Percentiles rank a stretch among this genome's conserved stretches.
phyloP scores from a whole-genome alignment of 371 early-diverging fungal species.

The Quaeritorhiza haematococci region DNA sequence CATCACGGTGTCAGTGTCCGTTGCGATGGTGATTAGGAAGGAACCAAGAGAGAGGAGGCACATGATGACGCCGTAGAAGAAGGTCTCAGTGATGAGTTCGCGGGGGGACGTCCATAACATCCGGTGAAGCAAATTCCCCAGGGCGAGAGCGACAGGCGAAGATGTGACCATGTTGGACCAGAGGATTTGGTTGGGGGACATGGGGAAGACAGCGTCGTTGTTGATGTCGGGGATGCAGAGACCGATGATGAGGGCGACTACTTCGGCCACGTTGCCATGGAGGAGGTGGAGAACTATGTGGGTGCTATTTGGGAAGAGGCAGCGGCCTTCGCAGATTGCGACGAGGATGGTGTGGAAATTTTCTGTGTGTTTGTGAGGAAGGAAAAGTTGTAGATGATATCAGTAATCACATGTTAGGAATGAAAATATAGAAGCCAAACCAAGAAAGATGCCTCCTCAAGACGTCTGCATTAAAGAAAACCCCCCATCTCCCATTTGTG shows the following conservation, averaged over 20 bases:
- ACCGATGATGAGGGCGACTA: conserved; percentile 30
- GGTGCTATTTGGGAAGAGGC: conserved; percentile 66
- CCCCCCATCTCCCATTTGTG: no score
- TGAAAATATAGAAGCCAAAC: no score
- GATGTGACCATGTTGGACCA: conserved; percentile 34
- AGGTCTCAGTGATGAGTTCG: conserved; percentile 9
- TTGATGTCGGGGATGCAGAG: conserved; percentile 3
- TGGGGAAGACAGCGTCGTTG: conserved; percentile 19
- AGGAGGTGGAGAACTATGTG: conserved; percentile 89
- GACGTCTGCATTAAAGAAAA: no score
- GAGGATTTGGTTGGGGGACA: conserved; percentile 31
- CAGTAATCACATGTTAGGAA: no score
- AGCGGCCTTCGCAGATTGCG: conserved; percentile 18
- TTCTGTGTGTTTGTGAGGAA: no score
- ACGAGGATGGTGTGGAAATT: conserved; percentile 25
- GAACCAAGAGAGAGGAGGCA: conserved; percentile 1
- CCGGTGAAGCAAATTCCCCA: conserved; percentile 23
- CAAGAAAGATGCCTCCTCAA: no score
- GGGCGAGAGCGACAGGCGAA: conserved; percentile 29
- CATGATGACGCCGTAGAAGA: conserved; percentile 9
- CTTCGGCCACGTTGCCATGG: conserved; percentile 72
- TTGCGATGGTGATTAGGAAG: conserved; percentile 5
- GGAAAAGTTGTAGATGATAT: no score
- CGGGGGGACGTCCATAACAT: conserved; percentile 21
- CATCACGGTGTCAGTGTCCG: no score